A percentile compares a stretch with the other conserved stretches of the same genome.
These are phyloP conservation scores for Clarireedia sp. DNA, from an alignment of 2,329 filamentous ascomycete genomes.

Conservation along the genomic window DNA sequence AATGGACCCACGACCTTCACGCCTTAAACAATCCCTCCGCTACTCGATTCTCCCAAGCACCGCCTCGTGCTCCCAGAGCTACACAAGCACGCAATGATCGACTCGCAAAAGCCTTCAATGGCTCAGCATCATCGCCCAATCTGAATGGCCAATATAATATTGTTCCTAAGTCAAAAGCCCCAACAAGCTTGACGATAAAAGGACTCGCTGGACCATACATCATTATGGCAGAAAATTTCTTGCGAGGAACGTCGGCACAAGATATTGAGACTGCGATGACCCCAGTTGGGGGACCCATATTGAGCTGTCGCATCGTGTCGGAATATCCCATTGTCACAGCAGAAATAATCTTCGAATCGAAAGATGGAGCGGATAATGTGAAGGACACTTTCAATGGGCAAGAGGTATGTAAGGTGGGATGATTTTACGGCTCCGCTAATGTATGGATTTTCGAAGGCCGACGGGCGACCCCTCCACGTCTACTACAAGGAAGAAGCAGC, in stretches of 20 bases:
- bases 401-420: conserved; percentile 45
- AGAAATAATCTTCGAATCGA: conserved; percentile 67
- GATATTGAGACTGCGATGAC: conserved; percentile 78
- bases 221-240: conserved; percentile 75
- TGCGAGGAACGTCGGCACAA: conserved; percentile 69
- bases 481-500: conserved; percentile 52
- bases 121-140: conserved; percentile 26
- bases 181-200: conserved; percentile 56
- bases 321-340: conserved; percentile 65
- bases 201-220: conserved; percentile 66
- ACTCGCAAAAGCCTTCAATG: conserved; percentile 21
- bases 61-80: conserved; percentile 27
- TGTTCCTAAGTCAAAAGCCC: conserved; percentile 29
- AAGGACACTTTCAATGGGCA: conserved; percentile 72
- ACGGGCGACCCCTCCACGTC: conserved; percentile 65
- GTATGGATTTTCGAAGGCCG: conserved; percentile 45
- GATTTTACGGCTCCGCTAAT: not conserved
- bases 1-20: conserved; percentile 68
- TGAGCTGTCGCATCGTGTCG: conserved; percentile 60
- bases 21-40: conserved; percentile 35
- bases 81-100: conserved; percentile 24
- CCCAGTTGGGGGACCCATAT: conserved; percentile 61
- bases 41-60: conserved; percentile 34
- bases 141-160: conserved; percentile 29
- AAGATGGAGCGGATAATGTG: conserved; percentile 65